phyloP scores from a whole-genome alignment of 1,139 yeast species.

The Debaryomyces sp. region DNA sequence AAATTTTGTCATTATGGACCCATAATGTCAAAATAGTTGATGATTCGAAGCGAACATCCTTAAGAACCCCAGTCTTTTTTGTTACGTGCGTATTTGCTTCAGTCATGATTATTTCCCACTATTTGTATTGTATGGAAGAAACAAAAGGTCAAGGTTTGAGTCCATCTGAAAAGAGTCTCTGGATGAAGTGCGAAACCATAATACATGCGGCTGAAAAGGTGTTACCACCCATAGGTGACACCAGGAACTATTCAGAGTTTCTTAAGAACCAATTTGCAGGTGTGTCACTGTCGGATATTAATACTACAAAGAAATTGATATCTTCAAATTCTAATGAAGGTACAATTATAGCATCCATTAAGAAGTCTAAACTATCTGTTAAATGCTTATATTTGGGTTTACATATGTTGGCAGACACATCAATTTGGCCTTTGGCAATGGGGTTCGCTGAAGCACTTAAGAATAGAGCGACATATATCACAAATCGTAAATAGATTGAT shows the following conservation, averaged over 20 bases:
- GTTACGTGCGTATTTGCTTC: slow-evolving; percentile 69
- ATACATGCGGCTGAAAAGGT: slow-evolving; percentile 60
- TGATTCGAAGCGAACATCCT: slow-evolving; percentile 64
- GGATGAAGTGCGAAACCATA: slow-evolving; percentile 53
- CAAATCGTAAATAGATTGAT: slow-evolving; percentile 5
- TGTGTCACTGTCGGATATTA: neutral
- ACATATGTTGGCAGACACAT: slow-evolving; percentile 75
- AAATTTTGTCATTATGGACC: slow-evolving; percentile 67
- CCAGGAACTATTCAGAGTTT: slow-evolving; percentile 51
- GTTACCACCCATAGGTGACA: slow-evolving; percentile 29
- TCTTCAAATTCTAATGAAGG: slow-evolving; percentile 34
- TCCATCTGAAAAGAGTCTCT: slow-evolving; percentile 49
- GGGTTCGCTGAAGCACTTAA: slow-evolving; percentile 77
- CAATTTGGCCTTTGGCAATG: slow-evolving; percentile 80
- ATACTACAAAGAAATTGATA: slow-evolving; percentile 19
- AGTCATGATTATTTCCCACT: slow-evolving; percentile 61
- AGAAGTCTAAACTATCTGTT: slow-evolving; percentile 52
- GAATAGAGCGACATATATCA: slow-evolving; percentile 54
- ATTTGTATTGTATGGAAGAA: slow-evolving; percentile 55
- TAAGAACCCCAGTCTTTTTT: slow-evolving; percentile 74
- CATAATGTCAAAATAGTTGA: slow-evolving; percentile 63
- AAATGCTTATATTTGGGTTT: slow-evolving; percentile 68
- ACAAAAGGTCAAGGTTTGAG: slow-evolving; percentile 28
- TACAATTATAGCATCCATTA: slow-evolving; percentile 37
- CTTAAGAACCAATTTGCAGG: slow-evolving; percentile 57